Evolutionary conservation across 106 monocot genomes (phyloP).

Genomic region (Platanthera guangdongensis): DNA sequence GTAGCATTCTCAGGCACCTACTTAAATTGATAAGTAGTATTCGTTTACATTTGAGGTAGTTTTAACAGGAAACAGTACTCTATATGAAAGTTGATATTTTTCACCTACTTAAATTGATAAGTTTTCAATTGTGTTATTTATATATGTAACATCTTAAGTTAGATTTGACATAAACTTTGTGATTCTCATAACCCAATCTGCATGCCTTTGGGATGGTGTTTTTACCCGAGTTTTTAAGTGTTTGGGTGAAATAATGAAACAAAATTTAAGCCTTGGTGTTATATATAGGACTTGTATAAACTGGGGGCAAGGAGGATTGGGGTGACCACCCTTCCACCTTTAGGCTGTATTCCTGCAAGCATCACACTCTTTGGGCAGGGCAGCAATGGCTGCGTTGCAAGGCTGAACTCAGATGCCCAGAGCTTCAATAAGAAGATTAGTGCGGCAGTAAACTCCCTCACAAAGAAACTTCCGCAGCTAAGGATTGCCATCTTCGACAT

Average conservation of each 20-base stretch:
- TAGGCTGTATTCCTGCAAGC: conserved; percentile 66
- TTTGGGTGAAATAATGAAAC: not conserved
- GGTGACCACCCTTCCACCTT: conserved; percentile 67
- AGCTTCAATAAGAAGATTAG: conserved; percentile 65
- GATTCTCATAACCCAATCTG: too few relatives aligned
- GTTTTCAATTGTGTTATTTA: too few relatives aligned
- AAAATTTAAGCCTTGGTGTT: not conserved
- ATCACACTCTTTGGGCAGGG: conserved; percentile 76
- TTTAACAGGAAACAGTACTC: too few relatives aligned
- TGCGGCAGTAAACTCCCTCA: conserved; percentile 23
- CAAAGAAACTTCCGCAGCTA: conserved; percentile 32
- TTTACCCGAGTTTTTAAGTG: too few relatives aligned
- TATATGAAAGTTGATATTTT: too few relatives aligned
- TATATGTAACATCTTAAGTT: too few relatives aligned
- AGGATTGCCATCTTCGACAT: conserved; percentile 76
- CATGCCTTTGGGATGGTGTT: too few relatives aligned
- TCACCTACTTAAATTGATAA: too few relatives aligned
- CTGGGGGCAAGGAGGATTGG: conserved; percentile 71
- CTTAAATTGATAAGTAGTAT: too few relatives aligned
- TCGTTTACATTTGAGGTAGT: too few relatives aligned
- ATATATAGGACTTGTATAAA: conserved; percentile 35
- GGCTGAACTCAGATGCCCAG: conserved; percentile 54
- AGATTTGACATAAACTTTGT: too few relatives aligned
- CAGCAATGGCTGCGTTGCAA: conserved; percentile 52
- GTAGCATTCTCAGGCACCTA: too few relatives aligned